Evolutionary conservation across 208 protist genomes (phyloP), one percentile per base, ranked within the genome.

Genomic region (Porcisia hertigi): DNA sequence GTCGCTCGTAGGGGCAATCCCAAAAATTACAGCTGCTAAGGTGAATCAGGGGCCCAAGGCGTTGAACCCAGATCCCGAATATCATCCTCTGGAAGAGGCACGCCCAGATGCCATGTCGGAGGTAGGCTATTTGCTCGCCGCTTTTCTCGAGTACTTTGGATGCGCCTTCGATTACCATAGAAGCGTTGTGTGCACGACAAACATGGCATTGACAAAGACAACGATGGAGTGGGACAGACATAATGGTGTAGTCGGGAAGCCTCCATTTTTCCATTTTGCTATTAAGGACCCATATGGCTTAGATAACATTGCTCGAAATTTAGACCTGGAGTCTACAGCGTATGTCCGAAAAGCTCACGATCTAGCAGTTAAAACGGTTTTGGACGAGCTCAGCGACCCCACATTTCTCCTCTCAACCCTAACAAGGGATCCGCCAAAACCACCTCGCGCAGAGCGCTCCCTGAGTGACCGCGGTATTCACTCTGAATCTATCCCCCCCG

Each of bases 221-320:
- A 82, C 86, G 4, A 91, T 97, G 90, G 71, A 84, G 2, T 97
- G 94, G 92, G 86, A 95, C 77, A 85, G 77, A 39, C 81, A 77
- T 34, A 60, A 34, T 12, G 69, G 75, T 12, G 69, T 73, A n/a
- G 55, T 80, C 25, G 83, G 76, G 23, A 85, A 75, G 60, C 94
- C 94, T 14, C 94, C 94, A 0, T 96, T 88, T 84, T 96, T 96
- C 80, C 79, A 93, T 20, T 95, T 97, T 84, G 89, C 86, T 36
- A 96, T 97, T 23, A 95, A 96, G 63, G 94, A 97, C 70, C 94
- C 94, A 1, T 96, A 94, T 69, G 91, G 94, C 12, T 74, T 95
- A 9, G 94, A 97, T 75, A 97, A 96, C 71, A 93, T 96, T 81
- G 92, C 78, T 16, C 86, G 94, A 20, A 97, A 96, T 77, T 83